Evolutionary conservation across 1,284 basidiomycete species (phyloP), one percentile per base, ranked within the genome.

Genomic region (Ceratobasidium sp.): DNA sequence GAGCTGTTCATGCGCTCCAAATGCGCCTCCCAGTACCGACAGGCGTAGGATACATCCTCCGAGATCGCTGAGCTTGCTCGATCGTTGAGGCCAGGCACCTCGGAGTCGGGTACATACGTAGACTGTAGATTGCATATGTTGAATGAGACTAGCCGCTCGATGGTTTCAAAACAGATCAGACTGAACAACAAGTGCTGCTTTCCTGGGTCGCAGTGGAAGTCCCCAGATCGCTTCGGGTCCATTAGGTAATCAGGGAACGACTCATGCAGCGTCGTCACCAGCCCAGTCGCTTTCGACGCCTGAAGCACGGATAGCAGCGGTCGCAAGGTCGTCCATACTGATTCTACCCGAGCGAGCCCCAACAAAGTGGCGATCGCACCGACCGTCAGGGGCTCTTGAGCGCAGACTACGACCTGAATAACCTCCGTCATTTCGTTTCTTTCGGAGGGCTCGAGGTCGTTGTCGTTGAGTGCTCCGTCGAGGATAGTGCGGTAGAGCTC

Each of bases 41-140:
- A 77, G 33, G 55, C 51, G 23, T 77, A 77, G 26, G 7, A 58
- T 4, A 77, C 55, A 1, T 18, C 40, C 1, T 4, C 49, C 9
- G 60, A 53, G 13, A 68, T 56, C 40, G 26, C 7, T 40, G 6
- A 2, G 3, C 60, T 20, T 1, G 28, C 39, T 23, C 23, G 26
- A 7, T 49, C 9, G 2, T 5, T 18, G 28, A 77, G 33, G 23
- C 40, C 55, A 2, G 23, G 3, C 1, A 68, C 64, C 6, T 67
- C 64, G 23, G 68, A 64, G 6, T 26, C 26, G 10, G 18, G 12
- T 18, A 55, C 2, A 42, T 60, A 44, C 18, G 75, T 68, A 0
- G 75, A 77, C 40, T 56, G 51, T 1, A 77, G 53, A 2, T n/a
- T 23, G 33, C 75, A 77, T 12, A 77, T 60, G 53, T 68, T 77